Percentiles rank a stretch among this genome's conserved stretches.
phyloP scores from a whole-genome alignment of 148 eudicot species.

The Chenopodium berlandieri region DNA sequence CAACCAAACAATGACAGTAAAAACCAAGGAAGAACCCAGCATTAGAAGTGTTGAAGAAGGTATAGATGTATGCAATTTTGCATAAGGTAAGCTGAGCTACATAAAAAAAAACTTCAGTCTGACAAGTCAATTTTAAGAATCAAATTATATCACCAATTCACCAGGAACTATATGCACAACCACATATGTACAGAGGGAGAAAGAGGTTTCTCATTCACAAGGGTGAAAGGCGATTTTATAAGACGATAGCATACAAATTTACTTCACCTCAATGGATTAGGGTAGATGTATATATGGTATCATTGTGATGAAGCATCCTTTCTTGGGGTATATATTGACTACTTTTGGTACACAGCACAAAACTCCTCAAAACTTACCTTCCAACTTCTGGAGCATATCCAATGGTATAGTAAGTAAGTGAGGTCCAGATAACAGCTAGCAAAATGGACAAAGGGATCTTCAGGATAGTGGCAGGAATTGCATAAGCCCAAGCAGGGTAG shows the following conservation, averaged over 20 bases:
- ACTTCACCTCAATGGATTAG: neutral
- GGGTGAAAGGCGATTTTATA: neutral
- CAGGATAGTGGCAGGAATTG: constrained; percentile 64
- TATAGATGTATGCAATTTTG: neutral
- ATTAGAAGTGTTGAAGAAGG: neutral
- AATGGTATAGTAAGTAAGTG: constrained; percentile 67
- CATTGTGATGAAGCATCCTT: neutral
- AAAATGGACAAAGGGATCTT: constrained; percentile 73
- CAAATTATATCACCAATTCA: neutral
- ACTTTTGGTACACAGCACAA: neutral
- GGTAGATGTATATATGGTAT: too few species aligned
- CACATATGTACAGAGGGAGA: neutral
- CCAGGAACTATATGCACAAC: neutral
- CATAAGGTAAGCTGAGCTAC: neutral
- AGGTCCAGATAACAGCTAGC: constrained; percentile 57
- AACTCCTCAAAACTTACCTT: constrained; percentile 47
- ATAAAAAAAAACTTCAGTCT: neutral
- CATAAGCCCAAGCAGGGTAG: constrained; percentile 89
- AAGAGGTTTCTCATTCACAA: neutral
- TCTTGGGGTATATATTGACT: neutral
- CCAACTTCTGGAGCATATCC: constrained; percentile 73
- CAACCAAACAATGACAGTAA: neutral
- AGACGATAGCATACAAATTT: neutral
- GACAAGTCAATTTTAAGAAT: neutral
- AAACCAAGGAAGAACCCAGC: neutral